phyloP scores from a whole-genome alignment of 2,329 filamentous ascomycete genomes.

The Tricladium varicosporioides region DNA sequence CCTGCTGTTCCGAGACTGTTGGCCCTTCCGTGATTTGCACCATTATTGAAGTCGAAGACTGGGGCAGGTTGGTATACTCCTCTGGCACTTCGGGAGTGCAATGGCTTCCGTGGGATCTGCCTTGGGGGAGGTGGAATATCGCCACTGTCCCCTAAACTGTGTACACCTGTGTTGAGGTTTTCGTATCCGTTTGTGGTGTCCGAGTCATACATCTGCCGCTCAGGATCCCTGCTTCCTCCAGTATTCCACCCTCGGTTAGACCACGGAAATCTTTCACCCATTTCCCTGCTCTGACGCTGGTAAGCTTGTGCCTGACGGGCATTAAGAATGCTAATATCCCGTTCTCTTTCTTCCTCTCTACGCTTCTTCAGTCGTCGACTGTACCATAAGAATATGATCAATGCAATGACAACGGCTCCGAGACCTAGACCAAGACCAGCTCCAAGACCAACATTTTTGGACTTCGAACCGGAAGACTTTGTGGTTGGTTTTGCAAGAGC shows the following conservation, averaged over 20 bases:
- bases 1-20: slow-evolving; percentile 47
- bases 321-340: slow-evolving; percentile 51
- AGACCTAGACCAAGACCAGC: slow-evolving; percentile 65
- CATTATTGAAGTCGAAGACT: slow-evolving; percentile 39
- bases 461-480: slow-evolving; percentile 26
- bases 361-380: slow-evolving; percentile 43
- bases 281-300: slow-evolving; percentile 16
- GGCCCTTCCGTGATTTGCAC: slow-evolving; percentile 39
- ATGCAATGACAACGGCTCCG: slow-evolving; percentile 45
- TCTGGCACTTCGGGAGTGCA: slow-evolving; percentile 35
- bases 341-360: slow-evolving; percentile 45
- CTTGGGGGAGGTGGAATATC: slow-evolving; percentile 15
- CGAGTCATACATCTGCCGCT: slow-evolving; percentile 28
- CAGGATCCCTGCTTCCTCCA: slow-evolving; percentile 6
- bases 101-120: slow-evolving; percentile 36
- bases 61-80: slow-evolving; percentile 40
- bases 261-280: slow-evolving; percentile 27
- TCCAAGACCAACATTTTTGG: slow-evolving; percentile 57
- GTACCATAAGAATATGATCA: slow-evolving; percentile 49
- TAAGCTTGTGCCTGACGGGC: slow-evolving; percentile 31
- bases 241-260: slow-evolving; percentile 26
- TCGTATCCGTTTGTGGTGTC: slow-evolving; percentile 25
- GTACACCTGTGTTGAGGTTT: slow-evolving; percentile 22
- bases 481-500: slow-evolving; percentile 19
- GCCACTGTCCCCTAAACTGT: slow-evolving; percentile 19